phyloP scores from a whole-genome alignment of 2,329 filamentous ascomycete genomes.

The Raffaelea arxii region DNA sequence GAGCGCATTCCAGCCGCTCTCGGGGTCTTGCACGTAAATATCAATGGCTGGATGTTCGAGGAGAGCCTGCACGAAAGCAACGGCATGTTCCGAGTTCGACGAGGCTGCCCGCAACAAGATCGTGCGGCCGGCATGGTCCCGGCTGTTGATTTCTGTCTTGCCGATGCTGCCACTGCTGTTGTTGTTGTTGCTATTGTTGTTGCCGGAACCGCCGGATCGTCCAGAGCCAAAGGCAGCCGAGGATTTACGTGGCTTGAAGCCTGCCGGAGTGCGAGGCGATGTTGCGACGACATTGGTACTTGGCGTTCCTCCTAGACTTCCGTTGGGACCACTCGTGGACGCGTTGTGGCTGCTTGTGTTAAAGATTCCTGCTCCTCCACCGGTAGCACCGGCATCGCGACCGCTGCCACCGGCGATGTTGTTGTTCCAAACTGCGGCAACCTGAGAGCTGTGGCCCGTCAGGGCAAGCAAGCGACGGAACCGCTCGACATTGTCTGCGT shows the following conservation, averaged over 20 bases:
- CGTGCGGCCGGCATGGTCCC: slow-evolving; percentile 72
- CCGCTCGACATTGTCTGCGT: slow-evolving; percentile 93
- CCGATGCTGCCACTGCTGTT: slow-evolving; percentile 27
- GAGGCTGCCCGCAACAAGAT: slow-evolving; percentile 77
- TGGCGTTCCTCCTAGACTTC: no score
- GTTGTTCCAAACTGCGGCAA: slow-evolving; percentile 41
- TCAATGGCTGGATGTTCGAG: slow-evolving; percentile 77
- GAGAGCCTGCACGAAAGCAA: slow-evolving; percentile 67
- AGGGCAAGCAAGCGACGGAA: slow-evolving; percentile 83
- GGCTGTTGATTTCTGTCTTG: slow-evolving; percentile 69
- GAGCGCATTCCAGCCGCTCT: slow-evolving; percentile 93
- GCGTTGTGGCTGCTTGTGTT: slow-evolving; percentile 16
- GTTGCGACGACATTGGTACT: no score
- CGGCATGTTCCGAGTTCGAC: slow-evolving; percentile 57
- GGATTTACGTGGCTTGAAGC: slow-evolving; percentile 39
- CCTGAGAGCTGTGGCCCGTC: slow-evolving; percentile 49
- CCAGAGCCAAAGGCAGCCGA: slow-evolving; percentile 37
- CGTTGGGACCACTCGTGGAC: not conserved
- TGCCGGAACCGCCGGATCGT: slow-evolving; percentile 27
- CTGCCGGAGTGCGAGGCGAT: slow-evolving; percentile 1
- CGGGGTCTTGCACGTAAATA: slow-evolving; percentile 74
- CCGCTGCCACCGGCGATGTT: slow-evolving; percentile 23
- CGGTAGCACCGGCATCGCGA: slow-evolving; percentile 8
- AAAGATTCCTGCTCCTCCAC: slow-evolving; percentile 12
- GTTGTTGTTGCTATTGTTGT: slow-evolving; percentile 27